Conservation (phyloP, 306 rosid genomes). For the Vicia sativa region DNA sequence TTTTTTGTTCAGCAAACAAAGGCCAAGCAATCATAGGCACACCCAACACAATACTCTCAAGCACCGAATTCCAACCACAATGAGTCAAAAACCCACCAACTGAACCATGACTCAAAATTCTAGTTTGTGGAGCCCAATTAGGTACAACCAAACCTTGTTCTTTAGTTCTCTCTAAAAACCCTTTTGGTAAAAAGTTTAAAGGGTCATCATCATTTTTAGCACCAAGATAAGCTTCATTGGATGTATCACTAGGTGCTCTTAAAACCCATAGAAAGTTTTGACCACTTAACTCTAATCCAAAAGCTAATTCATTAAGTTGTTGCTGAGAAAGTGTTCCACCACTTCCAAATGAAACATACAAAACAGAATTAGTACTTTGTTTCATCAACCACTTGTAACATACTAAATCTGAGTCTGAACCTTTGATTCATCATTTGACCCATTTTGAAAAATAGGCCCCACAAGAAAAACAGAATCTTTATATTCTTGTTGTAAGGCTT, state of each 20-base stretch:
- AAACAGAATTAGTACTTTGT: slow-evolving; percentile 23
- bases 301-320: slow-evolving; percentile 39
- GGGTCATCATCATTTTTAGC: slow-evolving; percentile 21
- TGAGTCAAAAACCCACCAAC: slow-evolving; percentile 39
- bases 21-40: slow-evolving; percentile 44
- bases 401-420: slow-evolving; percentile 6
- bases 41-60: slow-evolving; percentile 34
- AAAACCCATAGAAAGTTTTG: slow-evolving; percentile 43
- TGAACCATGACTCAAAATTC: slow-evolving; percentile 24
- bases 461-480: slow-evolving; percentile 21
- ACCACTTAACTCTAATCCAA: slow-evolving; percentile 43
- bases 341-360: slow-evolving; percentile 48
- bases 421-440: neutral
- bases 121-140: slow-evolving; percentile 39
- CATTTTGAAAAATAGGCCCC: slow-evolving; percentile 34
- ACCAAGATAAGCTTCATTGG: slow-evolving; percentile 33
- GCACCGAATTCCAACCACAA: slow-evolving; percentile 43
- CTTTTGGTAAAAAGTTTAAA: slow-evolving; percentile 32
- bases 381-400: slow-evolving; percentile 38
- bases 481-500: slow-evolving; percentile 11
- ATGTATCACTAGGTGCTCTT: slow-evolving; percentile 37
- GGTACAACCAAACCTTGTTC: slow-evolving; percentile 25
- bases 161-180: slow-evolving; percentile 38
- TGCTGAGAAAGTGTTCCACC: slow-evolving; percentile 33
- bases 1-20: slow-evolving; percentile 35